Conservation (phyloP, 495 filamentous ascomycete species). For the Neurospora sp. region DNA sequence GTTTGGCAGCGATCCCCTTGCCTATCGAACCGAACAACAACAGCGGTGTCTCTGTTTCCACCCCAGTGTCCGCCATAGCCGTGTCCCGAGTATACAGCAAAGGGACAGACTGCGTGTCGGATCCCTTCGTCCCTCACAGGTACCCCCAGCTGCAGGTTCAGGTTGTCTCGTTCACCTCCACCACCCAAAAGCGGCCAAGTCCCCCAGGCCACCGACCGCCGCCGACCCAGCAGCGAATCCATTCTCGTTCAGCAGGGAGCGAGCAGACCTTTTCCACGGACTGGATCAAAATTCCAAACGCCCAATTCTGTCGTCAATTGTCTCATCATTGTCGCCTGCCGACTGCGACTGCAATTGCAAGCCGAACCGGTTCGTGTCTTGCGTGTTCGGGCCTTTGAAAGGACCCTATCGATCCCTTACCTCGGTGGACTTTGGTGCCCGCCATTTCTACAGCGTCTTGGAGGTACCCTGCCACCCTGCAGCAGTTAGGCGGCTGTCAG, state of each 20-base stretch:
- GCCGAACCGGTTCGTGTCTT: background rate
- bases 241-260: background rate
- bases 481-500: background rate
- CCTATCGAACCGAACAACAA: background rate
- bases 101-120: background rate
- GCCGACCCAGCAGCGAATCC: background rate
- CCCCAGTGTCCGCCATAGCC: background rate
- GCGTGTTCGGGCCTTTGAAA: background rate
- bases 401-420: background rate
- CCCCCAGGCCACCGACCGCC: background rate
- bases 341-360: background rate
- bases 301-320: background rate
- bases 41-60: background rate
- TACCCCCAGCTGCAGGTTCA: background rate
- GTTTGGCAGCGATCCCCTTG: background rate
- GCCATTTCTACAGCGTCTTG: background rate
- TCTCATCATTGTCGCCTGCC: background rate
- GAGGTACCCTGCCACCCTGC: background rate
- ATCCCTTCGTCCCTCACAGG: background rate
- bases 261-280: background rate
- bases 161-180: background rate
- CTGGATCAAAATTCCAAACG: background rate
- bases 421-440: background rate
- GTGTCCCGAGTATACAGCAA: background rate
- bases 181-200: background rate